phyloP scores from a whole-genome alignment of 2,329 filamentous ascomycete species.

The Microdochium trichocladiopsis region DNA sequence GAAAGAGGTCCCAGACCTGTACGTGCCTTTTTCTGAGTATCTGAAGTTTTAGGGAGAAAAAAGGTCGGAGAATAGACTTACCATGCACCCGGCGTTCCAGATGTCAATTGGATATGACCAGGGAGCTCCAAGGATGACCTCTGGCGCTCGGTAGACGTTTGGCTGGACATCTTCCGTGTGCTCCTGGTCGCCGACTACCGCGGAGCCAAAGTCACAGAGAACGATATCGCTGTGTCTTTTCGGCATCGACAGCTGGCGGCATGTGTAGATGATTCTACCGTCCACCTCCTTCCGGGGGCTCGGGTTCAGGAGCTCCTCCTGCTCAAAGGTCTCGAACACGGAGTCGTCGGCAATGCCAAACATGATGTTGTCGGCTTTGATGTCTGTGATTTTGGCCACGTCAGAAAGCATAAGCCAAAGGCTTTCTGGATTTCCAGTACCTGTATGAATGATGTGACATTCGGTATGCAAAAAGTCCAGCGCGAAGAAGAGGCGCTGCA shows the following conservation, averaged over 20 bases:
- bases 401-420: background rate
- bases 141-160: slow-evolving; percentile 30
- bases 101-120: slow-evolving; percentile 44
- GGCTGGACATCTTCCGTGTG: slow-evolving; percentile 31
- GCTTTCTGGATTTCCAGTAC: slow-evolving; percentile 17
- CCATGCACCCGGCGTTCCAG: slow-evolving; percentile 45
- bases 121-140: slow-evolving; percentile 36
- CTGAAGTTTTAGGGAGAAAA: slow-evolving; percentile 2
- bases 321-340: slow-evolving; percentile 29
- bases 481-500: slow-evolving; percentile 31
- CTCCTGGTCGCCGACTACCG: slow-evolving; percentile 24
- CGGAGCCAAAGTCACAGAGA: slow-evolving; percentile 43
- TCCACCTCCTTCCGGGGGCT: slow-evolving; percentile 32
- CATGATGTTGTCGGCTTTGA: slow-evolving; percentile 41
- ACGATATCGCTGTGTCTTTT: slow-evolving; percentile 23
- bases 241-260: slow-evolving; percentile 27
- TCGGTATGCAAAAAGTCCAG: slow-evolving; percentile 38
- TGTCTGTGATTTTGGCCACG: slow-evolving; percentile 18
- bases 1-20: slow-evolving; percentile 41
- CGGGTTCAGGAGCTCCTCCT: slow-evolving; percentile 29
- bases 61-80: slow-evolving; percentile 16
- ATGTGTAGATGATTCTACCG: slow-evolving; percentile 33
- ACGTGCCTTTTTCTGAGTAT: slow-evolving; percentile 3
- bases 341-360: slow-evolving; percentile 30
- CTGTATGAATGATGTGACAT: slow-evolving; percentile 36